Percentiles rank a stretch among this genome's conserved stretches.
phyloP scores from a whole-genome alignment of 768 basidiomycete genomes.

The Boletus barrowsii region DNA sequence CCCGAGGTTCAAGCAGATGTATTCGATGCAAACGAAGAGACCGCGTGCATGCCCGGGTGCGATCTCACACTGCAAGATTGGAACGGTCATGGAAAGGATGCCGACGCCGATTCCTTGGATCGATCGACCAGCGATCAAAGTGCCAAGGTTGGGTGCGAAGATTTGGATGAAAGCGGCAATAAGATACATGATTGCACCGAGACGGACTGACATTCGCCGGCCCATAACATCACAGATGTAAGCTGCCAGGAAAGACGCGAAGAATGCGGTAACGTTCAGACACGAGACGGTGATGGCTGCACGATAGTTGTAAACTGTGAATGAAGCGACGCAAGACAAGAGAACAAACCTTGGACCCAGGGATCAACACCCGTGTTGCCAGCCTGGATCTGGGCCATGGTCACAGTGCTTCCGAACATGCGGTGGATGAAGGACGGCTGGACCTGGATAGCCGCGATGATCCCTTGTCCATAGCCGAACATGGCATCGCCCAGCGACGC shows the following conservation, averaged over 20 bases:
- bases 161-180: slow-evolving; percentile 50
- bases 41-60: slow-evolving; percentile 48
- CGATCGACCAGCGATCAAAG: slow-evolving; percentile 41
- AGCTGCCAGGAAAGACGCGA: slow-evolving; percentile 44
- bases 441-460: slow-evolving; percentile 49
- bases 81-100: slow-evolving; percentile 50
- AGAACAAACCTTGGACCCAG: slow-evolving; percentile 42
- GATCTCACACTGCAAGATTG: slow-evolving; percentile 48
- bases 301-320: background rate
- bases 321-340: background rate
- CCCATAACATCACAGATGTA: slow-evolving; percentile 51
- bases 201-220: slow-evolving; percentile 47
- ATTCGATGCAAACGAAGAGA: slow-evolving; percentile 52
- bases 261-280: slow-evolving; percentile 48
- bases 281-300: slow-evolving; percentile 49
- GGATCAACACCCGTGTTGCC: slow-evolving; percentile 44
- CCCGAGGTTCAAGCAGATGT: slow-evolving; percentile 49
- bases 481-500: slow-evolving; percentile 57
- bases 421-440: slow-evolving; percentile 50
- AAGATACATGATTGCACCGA: slow-evolving; percentile 49
- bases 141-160: slow-evolving; percentile 42
- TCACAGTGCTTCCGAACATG: slow-evolving; percentile 47
- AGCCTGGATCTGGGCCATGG: slow-evolving; percentile 41
- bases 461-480: slow-evolving; percentile 55
- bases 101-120: slow-evolving; percentile 50